Percentiles rank a stretch among this genome's conserved stretches.
These are phyloP conservation scores for Primulina tabacum DNA, from an alignment of 257 asterid genomes.

Conservation along the genomic window DNA sequence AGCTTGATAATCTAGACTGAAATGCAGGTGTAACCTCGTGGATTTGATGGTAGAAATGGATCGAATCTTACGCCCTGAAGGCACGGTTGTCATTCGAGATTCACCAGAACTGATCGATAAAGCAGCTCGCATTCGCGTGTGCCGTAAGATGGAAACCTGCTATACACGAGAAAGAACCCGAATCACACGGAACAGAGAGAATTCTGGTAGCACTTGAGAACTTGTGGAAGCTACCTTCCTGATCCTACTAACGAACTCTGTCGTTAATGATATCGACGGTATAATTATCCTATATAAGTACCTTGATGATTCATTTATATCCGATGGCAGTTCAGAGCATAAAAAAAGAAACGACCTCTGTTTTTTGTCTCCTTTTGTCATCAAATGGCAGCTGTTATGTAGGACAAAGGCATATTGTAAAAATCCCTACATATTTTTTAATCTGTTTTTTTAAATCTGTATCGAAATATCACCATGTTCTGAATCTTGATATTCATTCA, in stretches of 20 bases:
- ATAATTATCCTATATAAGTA: background rate
- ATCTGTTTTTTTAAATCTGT: too few species aligned
- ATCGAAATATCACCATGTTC: too few species aligned
- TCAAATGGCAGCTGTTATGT: background rate
- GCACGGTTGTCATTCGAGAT: slow-evolving; percentile 75
- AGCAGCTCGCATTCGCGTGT: slow-evolving; percentile 54
- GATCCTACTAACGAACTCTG: slow-evolving; percentile 27
- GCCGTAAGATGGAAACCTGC: slow-evolving; percentile 76
- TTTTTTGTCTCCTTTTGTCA: background rate
- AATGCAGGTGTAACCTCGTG: slow-evolving; percentile 84
- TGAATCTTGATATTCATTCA: too few species aligned
- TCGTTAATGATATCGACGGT: background rate
- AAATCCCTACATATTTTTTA: background rate
- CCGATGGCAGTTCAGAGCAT: background rate
- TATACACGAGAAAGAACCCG: slow-evolving; percentile 70
- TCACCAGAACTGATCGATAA: slow-evolving; percentile 72
- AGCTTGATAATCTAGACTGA: background rate
- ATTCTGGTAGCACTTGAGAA: slow-evolving; percentile 75
- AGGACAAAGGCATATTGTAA: background rate
- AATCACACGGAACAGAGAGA: slow-evolving; percentile 60
- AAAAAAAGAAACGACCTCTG: background rate
- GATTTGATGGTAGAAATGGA: slow-evolving; percentile 95
- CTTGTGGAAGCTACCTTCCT: slow-evolving; percentile 56
- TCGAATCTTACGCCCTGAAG: slow-evolving; percentile 89
- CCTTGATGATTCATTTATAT: background rate